A percentile compares a stretch with the other conserved stretches of the same genome.
phyloP scores from a whole-genome alignment of 441 rosid species.

The Populus hybrid region DNA sequence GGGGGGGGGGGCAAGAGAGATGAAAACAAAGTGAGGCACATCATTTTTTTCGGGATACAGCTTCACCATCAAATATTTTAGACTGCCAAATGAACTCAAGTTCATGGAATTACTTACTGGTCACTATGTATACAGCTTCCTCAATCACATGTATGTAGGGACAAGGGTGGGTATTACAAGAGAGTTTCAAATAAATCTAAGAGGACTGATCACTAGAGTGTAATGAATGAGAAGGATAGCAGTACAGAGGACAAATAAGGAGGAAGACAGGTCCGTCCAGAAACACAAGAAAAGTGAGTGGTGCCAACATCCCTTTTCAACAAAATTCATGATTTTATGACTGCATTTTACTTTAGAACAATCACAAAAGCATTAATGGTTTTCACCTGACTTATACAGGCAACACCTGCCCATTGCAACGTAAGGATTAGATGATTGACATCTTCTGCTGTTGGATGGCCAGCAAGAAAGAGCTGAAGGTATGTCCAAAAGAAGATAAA shows the following conservation, averaged over 20 bases:
- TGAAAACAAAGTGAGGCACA: background rate
- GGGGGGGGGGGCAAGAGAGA: background rate
- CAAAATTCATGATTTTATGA: background rate
- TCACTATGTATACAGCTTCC: no score
- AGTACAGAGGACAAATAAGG: no score
- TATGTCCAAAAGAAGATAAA: constrained; percentile 1
- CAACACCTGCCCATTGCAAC: constrained; percentile 81
- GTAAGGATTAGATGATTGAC: constrained; percentile 59
- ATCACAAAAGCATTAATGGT: background rate
- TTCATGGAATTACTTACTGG: background rate
- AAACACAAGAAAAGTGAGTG: no score
- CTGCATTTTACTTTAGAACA: background rate
- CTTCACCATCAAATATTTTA: background rate
- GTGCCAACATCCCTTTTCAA: no score
- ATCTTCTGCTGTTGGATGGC: constrained; percentile 40
- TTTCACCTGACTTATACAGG: constrained; percentile 61
- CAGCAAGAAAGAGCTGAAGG: constrained; percentile 50
- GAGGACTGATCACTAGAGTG: no score
- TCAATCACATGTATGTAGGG: no score
- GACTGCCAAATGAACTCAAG: background rate
- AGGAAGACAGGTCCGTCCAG: no score
- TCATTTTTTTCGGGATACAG: no score
- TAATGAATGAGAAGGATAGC: no score
- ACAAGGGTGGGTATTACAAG: no score
- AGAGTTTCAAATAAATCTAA: no score